Evolutionary conservation across 371 early-diverging fungal genomes (phyloP).

Genomic region (Rhizopus arrhizus): DNA sequence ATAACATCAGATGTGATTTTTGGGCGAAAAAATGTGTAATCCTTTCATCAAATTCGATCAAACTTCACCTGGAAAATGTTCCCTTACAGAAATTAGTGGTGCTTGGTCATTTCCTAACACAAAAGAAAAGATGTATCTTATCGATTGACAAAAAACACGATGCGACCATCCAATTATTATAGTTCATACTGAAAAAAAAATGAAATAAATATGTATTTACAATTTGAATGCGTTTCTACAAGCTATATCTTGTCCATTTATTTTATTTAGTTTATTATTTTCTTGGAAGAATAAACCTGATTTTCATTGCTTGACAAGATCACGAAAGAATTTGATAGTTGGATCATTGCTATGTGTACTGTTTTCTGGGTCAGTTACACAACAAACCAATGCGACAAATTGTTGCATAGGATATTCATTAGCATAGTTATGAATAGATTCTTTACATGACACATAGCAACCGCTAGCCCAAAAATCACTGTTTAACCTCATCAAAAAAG

Average conservation of each 20-base stretch:
- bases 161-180: conserved; percentile 18
- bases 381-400: conserved; percentile 13
- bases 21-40: too few species aligned
- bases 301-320: conserved; percentile 3
- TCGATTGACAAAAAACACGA: conserved; percentile 16
- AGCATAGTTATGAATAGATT: conserved; percentile 12
- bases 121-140: conserved; percentile 16
- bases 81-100: conserved; percentile 15
- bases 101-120: conserved; percentile 18
- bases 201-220: too few species aligned
- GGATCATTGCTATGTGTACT: conserved; percentile 15
- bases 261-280: too few species aligned
- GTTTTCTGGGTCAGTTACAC: conserved; percentile 16
- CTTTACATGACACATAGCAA: conserved; percentile 13
- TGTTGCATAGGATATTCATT: conserved; percentile 21
- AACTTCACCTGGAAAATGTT: conserved; percentile 9
- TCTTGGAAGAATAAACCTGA: neutral
- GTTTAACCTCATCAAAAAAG: conserved; percentile 13
- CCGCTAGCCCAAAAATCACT: neutral
- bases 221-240: too few species aligned
- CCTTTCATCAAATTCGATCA: too few species aligned
- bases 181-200: too few species aligned
- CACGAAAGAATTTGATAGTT: conserved; percentile 11
- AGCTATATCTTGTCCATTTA: too few species aligned
- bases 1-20: too few species aligned